These are phyloP conservation scores for Diplodia scrobiculata DNA, from an alignment of 2,329 filamentous ascomycete genomes.

Conservation along the genomic window DNA sequence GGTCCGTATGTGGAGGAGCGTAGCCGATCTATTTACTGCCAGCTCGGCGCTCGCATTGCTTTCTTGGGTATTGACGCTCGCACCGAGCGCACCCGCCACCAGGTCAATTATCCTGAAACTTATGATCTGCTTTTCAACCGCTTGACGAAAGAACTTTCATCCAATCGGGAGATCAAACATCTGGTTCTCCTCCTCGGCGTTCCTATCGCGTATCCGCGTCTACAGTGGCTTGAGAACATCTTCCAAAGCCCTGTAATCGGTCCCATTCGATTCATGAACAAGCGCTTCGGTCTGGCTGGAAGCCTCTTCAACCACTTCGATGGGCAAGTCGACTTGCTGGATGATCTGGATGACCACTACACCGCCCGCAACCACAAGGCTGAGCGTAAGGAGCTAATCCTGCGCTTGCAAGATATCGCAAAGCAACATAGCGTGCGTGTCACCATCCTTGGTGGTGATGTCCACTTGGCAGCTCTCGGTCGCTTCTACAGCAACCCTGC, in stretches of 20 bases:
- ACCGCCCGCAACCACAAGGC: slow-evolving; percentile 88
- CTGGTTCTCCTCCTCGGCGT: slow-evolving; percentile 66
- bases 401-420: slow-evolving; percentile 63
- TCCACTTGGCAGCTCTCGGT: slow-evolving; percentile 64
- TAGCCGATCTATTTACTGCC: slow-evolving; percentile 64
- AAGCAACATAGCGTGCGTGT: slow-evolving; percentile 60
- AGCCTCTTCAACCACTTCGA: slow-evolving; percentile 92
- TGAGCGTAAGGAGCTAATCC: slow-evolving; percentile 74
- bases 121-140: slow-evolving; percentile 62
- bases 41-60: slow-evolving; percentile 65
- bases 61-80: slow-evolving; percentile 63
- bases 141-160: slow-evolving; percentile 55
- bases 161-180: slow-evolving; percentile 62
- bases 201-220: slow-evolving; percentile 70
- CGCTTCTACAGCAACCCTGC: slow-evolving; percentile 66
- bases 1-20: slow-evolving; percentile 67
- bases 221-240: slow-evolving; percentile 97
- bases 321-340: slow-evolving; percentile 67
- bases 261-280: slow-evolving; percentile 85
- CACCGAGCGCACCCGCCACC: slow-evolving; percentile 81
- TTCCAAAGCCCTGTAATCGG: slow-evolving; percentile 83
- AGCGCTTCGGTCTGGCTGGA: slow-evolving; percentile 83
- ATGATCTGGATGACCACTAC: slow-evolving; percentile 72
- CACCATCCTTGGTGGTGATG: slow-evolving; percentile 65
- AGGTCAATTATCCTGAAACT: slow-evolving; percentile 80